Percentiles rank a stretch among this genome's conserved stretches.
Evolutionary conservation across 2,329 filamentous ascomycete species (phyloP).

Genomic region (Cercospora citrullina): DNA sequence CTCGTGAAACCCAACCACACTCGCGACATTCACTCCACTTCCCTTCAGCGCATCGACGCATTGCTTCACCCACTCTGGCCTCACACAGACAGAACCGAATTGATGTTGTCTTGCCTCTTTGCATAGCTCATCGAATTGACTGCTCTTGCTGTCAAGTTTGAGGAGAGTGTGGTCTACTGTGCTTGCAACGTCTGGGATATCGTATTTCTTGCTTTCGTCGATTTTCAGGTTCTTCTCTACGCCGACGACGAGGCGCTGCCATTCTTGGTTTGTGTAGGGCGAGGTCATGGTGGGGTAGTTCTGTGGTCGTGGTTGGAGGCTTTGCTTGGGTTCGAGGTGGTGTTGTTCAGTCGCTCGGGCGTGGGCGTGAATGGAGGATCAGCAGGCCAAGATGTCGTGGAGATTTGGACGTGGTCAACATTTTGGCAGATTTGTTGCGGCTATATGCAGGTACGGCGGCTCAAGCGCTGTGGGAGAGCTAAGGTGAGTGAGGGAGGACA

Average conservation of each 20-base stretch:
- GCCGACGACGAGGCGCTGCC: constrained; percentile 45
- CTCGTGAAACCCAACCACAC: constrained; percentile 62
- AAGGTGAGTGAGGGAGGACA: background rate
- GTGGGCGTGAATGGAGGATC: background rate
- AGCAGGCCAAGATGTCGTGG: background rate
- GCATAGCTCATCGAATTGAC: constrained; percentile 56
- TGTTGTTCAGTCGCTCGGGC: background rate
- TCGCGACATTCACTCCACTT: constrained; percentile 54
- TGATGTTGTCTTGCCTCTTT: constrained; percentile 52
- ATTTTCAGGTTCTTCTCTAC: constrained; percentile 26
- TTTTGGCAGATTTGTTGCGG: constrained; percentile 1
- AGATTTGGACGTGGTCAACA: background rate
- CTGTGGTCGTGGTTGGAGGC: background rate
- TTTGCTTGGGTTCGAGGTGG: background rate
- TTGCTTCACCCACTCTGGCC: constrained; percentile 53
- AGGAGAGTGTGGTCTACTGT: constrained; percentile 53
- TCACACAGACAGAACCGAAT: constrained; percentile 60
- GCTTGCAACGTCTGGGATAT: constrained; percentile 29
- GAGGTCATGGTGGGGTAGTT: constrained; percentile 34
- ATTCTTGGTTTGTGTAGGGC: constrained; percentile 49
- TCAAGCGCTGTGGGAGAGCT: constrained; percentile 4
- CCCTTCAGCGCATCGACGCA: constrained; percentile 52
- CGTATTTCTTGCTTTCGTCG: constrained; percentile 10
- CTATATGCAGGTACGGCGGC: constrained; percentile 5
- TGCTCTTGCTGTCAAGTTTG: constrained; percentile 49